Evolutionary conservation across 371 early-diverging fungal genomes (phyloP).

Genomic region (Rhizopus sp.): DNA sequence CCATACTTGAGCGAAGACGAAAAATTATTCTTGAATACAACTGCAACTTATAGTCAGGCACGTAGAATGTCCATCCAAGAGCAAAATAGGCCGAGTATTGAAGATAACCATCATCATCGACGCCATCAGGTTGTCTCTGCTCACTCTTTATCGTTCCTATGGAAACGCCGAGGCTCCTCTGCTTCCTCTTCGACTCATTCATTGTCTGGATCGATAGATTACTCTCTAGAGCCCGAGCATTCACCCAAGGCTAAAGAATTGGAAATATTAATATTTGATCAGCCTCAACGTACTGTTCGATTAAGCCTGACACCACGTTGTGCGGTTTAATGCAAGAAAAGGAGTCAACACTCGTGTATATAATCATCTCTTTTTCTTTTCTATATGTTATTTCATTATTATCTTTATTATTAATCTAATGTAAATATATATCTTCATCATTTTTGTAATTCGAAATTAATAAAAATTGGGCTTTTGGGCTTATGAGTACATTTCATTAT

Average conservation of each 20-base stretch:
- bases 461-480: too few species aligned
- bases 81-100: neutral
- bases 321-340: slow-evolving; percentile 1
- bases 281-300: slow-evolving; percentile 16
- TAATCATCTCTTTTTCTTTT: too few species aligned
- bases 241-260: slow-evolving; percentile 20
- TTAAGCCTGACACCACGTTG: slow-evolving; percentile 20
- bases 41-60: slow-evolving; percentile 10
- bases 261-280: slow-evolving; percentile 19
- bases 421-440: too few species aligned
- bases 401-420: too few species aligned
- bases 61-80: slow-evolving; percentile 2
- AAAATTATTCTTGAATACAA: slow-evolving; percentile 7
- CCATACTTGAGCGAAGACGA: slow-evolving; percentile 14
- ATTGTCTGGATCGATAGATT: neutral
- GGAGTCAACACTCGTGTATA: too few species aligned
- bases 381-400: too few species aligned
- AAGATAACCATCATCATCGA: neutral
- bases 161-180: slow-evolving; percentile 8
- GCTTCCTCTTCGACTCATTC: neutral
- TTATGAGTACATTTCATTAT: too few species aligned
- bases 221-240: neutral
- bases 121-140: neutral
- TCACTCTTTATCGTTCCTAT: neutral
- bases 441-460: too few species aligned